These are phyloP conservation scores for Globisporangium mamillatum DNA, from an alignment of 352 stramenopile species.

Conservation along the genomic window DNA sequence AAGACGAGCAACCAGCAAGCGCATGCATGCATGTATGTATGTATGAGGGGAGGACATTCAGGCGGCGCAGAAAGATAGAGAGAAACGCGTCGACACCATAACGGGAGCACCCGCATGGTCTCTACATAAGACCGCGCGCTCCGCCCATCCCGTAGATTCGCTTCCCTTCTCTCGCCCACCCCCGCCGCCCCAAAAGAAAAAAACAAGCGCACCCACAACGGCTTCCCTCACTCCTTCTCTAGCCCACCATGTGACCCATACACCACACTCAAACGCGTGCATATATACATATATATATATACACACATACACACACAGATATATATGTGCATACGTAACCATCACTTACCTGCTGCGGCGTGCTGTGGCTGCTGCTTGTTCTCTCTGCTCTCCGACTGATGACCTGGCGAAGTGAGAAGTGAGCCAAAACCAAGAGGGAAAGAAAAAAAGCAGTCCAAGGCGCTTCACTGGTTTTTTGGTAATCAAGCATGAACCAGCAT, in stretches of 20 bases:
- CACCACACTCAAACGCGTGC: not conserved
- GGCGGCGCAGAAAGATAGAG: not conserved
- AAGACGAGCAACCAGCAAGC: not conserved
- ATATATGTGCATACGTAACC: not conserved
- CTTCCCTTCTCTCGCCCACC: not conserved
- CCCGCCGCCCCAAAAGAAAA: not conserved
- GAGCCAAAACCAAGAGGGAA: constrained; percentile 9
- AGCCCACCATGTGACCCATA: not conserved
- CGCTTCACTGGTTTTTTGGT: too few species aligned
- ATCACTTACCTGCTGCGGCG: not conserved
- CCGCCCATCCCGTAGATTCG: constrained; percentile 1
- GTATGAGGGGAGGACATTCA: not conserved
- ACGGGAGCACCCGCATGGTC: not conserved
- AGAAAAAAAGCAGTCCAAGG: constrained; percentile 9
- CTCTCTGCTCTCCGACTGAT: not conserved
- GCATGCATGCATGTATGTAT: not conserved
- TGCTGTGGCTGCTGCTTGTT: not conserved
- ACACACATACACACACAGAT: not conserved
- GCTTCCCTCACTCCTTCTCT: not conserved
- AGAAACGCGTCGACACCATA: not conserved
- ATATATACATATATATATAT: not conserved
- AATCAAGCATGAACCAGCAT: too few species aligned
- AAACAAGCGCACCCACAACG: not conserved
- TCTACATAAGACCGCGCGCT: not conserved
- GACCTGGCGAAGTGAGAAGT: constrained; percentile 5